Percentiles rank a stretch among this genome's conserved stretches.
Conservation (phyloP, 1,284 basidiomycete genomes). For the Anthracocystis walkeri region DNA sequence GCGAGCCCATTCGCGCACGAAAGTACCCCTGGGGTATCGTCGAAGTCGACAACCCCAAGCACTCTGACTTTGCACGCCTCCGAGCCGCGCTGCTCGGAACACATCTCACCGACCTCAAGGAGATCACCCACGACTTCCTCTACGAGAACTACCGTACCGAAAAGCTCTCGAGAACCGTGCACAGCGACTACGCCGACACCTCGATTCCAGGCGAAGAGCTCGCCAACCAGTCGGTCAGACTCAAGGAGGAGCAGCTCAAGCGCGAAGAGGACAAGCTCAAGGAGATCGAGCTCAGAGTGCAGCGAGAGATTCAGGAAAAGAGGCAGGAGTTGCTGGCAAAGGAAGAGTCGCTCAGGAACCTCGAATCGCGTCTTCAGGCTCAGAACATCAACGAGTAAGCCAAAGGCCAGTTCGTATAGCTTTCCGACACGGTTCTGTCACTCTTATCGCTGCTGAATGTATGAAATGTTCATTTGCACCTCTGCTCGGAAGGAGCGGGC, state of each 20-base stretch:
- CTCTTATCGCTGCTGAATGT: constrained; percentile 5
- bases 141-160: constrained; percentile 97
- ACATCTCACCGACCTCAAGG: constrained; percentile 88
- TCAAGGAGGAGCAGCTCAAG: constrained; percentile 98
- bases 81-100: constrained; percentile 92
- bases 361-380: constrained; percentile 88
- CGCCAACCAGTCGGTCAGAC: constrained; percentile 92
- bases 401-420: neutral
- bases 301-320: constrained; percentile 98
- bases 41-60: constrained; percentile 97
- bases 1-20: constrained; percentile 88
- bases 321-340: constrained; percentile 83
- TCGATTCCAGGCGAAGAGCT: constrained; percentile 81
- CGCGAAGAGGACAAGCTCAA: constrained; percentile 85
- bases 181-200: constrained; percentile 75
- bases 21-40: constrained; percentile 98
- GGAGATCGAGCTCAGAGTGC: constrained; percentile 97
- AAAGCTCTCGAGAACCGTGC: constrained; percentile 92
- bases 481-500: neutral
- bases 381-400: constrained; percentile 42
- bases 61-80: constrained; percentile 95
- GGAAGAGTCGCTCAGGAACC: constrained; percentile 76
- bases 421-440: neutral
- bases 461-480: constrained; percentile 1
- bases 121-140: constrained; percentile 90